Evolutionary conservation across 2,329 filamentous ascomycete species (phyloP).

Genomic region (Amauroascus niger): DNA sequence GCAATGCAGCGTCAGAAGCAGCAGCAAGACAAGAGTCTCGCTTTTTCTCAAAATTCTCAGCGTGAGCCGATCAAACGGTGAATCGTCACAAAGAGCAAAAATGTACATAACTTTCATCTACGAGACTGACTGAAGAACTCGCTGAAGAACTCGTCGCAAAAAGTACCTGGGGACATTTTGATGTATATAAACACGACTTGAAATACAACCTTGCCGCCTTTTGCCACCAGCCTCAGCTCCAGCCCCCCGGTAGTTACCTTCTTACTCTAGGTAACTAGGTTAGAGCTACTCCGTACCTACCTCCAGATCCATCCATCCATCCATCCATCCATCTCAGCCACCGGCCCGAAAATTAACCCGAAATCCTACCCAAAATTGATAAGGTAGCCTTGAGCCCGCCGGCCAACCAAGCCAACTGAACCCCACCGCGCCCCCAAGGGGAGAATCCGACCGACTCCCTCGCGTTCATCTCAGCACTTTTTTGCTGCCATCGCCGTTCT

Average conservation of each 20-base stretch:
- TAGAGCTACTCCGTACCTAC: too few species aligned
- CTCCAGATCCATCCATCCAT: too few species aligned
- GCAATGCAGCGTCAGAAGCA: constrained; percentile 48
- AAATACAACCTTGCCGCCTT: too few species aligned
- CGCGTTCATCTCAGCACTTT: constrained; percentile 10
- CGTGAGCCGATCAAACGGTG: background rate
- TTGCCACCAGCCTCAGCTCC: too few species aligned
- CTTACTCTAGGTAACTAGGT: too few species aligned
- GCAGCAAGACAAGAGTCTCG: constrained; percentile 5
- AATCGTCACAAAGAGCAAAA: background rate
- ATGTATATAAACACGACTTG: too few species aligned
- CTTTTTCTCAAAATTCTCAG: background rate
- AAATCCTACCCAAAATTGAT: constrained; percentile 1
- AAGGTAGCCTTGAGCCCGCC: too few species aligned
- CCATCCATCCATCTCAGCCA: too few species aligned
- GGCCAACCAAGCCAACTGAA: constrained; percentile 1
- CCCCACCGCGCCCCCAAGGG: too few species aligned
- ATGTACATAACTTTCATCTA: background rate
- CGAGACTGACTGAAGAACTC: too few species aligned
- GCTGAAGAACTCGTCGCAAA: too few species aligned
- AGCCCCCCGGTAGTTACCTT: too few species aligned
- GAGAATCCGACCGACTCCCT: constrained; percentile 2
- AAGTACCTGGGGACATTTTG: background rate
- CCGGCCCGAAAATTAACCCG: constrained; percentile 1
- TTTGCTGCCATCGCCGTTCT: constrained; percentile 15